A percentile compares a stretch with the other conserved stretches of the same genome.
Evolutionary conservation across 345 rosid genomes (phyloP).

Genomic region (Lagerstroemia speciosa): DNA sequence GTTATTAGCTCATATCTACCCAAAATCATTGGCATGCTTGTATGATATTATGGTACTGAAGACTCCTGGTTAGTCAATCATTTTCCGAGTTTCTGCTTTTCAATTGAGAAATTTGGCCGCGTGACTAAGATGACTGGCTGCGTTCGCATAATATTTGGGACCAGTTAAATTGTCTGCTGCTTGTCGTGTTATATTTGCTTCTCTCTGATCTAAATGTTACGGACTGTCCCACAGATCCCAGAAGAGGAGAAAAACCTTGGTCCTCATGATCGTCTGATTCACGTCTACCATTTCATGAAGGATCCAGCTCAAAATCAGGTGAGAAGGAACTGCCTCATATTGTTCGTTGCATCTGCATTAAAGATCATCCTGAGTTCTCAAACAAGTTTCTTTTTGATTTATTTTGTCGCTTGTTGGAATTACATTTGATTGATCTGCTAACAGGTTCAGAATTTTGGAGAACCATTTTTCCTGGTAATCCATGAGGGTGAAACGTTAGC

Average conservation of each 20-base stretch:
- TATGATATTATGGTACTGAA: background rate
- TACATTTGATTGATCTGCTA: slow-evolving; percentile 2
- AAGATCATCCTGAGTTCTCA: background rate
- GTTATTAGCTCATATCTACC: too few species aligned
- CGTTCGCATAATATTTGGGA: too few species aligned
- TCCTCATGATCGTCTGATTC: slow-evolving; percentile 58
- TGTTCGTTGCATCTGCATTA: background rate
- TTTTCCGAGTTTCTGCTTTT: too few species aligned
- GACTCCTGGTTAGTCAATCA: too few species aligned
- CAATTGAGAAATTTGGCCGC: too few species aligned
- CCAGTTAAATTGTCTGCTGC: background rate
- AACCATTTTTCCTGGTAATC: slow-evolving; percentile 64
- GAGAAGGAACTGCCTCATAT: slow-evolving; percentile 9
- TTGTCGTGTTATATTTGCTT: background rate
- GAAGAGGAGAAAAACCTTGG: slow-evolving; percentile 67
- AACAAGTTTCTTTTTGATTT: background rate
- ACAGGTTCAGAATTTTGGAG: slow-evolving; percentile 70
- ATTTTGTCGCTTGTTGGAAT: background rate
- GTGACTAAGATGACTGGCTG: too few species aligned
- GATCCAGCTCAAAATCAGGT: slow-evolving; percentile 52
- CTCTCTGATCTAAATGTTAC: background rate
- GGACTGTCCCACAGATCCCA: slow-evolving; percentile 31
- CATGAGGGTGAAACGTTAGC: slow-evolving; percentile 54
- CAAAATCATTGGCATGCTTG: background rate
- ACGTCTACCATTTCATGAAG: slow-evolving; percentile 60